Percentiles rank a stretch among this genome's conserved stretches.
phyloP scores from a whole-genome alignment of 2,329 filamentous ascomycete species.

The Talaromyces piceae region DNA sequence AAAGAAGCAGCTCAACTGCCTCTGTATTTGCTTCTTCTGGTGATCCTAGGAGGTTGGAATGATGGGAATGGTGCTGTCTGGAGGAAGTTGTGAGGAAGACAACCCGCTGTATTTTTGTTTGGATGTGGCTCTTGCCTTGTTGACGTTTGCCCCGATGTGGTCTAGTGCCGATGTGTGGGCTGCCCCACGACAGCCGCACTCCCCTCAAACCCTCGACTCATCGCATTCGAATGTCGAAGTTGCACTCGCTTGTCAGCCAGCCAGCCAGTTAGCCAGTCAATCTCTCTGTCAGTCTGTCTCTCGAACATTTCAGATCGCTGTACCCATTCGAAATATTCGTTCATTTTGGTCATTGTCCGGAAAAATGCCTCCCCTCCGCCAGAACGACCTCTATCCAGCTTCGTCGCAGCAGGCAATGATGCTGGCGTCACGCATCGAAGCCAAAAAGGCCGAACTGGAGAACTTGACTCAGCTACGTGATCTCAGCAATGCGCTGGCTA shows the following conservation, averaged over 20 bases:
- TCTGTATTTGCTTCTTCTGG: background rate
- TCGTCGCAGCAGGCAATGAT: conserved; percentile 45
- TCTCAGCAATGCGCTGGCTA: conserved; percentile 53
- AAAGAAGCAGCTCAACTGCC: background rate
- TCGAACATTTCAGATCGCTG: no score
- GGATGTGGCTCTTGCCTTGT: conserved; percentile 19
- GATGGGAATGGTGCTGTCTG: background rate
- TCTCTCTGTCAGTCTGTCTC: no score
- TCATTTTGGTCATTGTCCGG: no score
- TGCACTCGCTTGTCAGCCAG: no score
- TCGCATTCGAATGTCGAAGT: no score
- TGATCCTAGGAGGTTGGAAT: background rate
- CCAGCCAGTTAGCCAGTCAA: no score
- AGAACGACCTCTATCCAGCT: conserved; percentile 21
- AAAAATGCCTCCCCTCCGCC: conserved; percentile 19
- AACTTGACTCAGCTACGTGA: conserved; percentile 56
- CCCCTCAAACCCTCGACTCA: no score
- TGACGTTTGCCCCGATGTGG: conserved; percentile 31
- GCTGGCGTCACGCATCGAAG: conserved; percentile 54
- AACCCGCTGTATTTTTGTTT: conserved; percentile 4
- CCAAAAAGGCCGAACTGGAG: conserved; percentile 57
- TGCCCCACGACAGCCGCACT: background rate
- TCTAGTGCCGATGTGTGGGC: conserved; percentile 16
- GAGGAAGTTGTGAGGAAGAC: background rate
- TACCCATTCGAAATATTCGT: no score